phyloP scores from a whole-genome alignment of 129 eudicot species.

The Gnaphalium uliginosum region DNA sequence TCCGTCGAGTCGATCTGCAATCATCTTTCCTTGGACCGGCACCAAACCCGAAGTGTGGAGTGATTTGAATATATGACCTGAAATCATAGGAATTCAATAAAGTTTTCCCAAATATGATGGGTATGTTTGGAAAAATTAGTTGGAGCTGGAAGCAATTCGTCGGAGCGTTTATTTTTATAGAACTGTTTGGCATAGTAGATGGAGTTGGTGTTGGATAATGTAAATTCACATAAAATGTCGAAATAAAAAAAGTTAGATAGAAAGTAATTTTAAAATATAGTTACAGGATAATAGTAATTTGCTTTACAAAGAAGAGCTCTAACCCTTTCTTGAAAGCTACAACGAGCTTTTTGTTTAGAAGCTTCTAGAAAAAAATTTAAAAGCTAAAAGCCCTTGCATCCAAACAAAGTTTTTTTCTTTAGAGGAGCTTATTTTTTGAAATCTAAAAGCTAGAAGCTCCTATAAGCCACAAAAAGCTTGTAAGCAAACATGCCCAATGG shows the following conservation, averaged over 20 bases:
- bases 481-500: background rate
- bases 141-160: background rate
- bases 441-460: no score
- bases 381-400: background rate
- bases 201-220: background rate
- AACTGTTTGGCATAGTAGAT: background rate
- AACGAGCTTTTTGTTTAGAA: background rate
- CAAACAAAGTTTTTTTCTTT: background rate
- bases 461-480: no score
- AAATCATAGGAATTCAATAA: conserved; percentile 26
- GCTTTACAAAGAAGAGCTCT: background rate
- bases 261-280: background rate
- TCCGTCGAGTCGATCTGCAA: conserved; percentile 95
- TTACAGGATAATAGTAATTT: background rate
- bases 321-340: background rate
- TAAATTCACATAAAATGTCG: background rate
- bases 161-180: background rate
- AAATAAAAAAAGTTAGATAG: background rate
- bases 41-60: conserved; percentile 78
- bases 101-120: background rate
- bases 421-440: no score
- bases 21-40: conserved; percentile 84
- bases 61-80: conserved; percentile 92
- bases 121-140: background rate
- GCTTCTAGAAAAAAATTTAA: background rate